Base-by-base conservation (phyloP, 2,329 filamentous ascomycete species). In the Cordyceps javanica region DNA sequence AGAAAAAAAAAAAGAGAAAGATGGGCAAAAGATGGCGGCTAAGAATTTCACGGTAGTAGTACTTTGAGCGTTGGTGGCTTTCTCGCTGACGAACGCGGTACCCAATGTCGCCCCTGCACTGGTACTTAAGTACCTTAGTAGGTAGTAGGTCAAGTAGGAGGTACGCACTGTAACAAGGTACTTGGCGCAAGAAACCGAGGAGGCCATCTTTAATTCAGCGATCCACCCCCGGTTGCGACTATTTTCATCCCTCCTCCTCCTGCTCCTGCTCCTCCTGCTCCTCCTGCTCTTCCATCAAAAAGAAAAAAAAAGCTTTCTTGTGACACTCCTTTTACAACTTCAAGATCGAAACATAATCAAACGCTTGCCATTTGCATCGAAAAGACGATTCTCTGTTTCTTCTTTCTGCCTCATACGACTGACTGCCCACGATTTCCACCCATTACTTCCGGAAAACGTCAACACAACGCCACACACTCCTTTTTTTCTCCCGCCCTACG, bases 301-400 rank as follows among this genome's bases (percentile, higher is more conserved):
- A n/a, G n/a, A n/a, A n/a, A n/a, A n/a, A n/a, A 19, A 19, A 14
- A 16, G 38, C n/a, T 21, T 21, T 32, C 36, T 38, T 36, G 32
- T 38, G 39, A 54, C 39, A 13, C 51, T 54, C 51, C 49, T 52
- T 52, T 52, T 28, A 16, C 44, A 28, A 28, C 44, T 46, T 13
- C 44, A n/a, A 28, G 13, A 46, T 30, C 25, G 26, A 46, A 16
- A 46, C 25, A 19, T n/a, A 28, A 46, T 46, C 5, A 19, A 10
- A 3, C 26, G 25, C 10, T 21, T 23, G 11, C 38, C 11, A 2
- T 13, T 19, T 26, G 7, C 26, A n/a, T 6, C 28, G n/a, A 21
- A 36, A 34, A n/a, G 28, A 48, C 45, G 28, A 32, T 32, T 32
- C 9, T 26, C 3, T 25, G 14, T 28, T 42, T 19, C 5, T 42